Conservation (phyloP, 306 rosid species). For the Astragalus glycyphyllos region DNA sequence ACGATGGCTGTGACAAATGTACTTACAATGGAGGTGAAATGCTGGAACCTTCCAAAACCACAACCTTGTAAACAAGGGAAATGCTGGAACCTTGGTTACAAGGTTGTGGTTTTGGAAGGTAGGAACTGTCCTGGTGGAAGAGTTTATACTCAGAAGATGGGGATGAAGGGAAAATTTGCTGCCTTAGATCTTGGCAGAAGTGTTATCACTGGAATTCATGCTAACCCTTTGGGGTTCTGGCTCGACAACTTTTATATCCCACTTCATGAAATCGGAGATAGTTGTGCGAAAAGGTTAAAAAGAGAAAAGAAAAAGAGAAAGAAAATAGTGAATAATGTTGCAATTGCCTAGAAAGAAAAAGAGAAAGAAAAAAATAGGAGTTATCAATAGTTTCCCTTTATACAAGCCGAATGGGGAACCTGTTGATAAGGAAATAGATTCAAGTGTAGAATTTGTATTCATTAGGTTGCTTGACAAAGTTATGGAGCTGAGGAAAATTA, state of each 20-base stretch:
- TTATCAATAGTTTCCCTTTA: no score
- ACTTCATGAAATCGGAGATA: constrained; percentile 88
- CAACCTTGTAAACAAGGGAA: no score
- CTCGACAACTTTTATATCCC: constrained; percentile 93
- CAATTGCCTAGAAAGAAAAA: no score
- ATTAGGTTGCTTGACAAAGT: constrained; percentile 91
- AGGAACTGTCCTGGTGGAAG: constrained; percentile 92
- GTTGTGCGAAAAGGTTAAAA: constrained; percentile 67
- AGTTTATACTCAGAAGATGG: constrained; percentile 91
- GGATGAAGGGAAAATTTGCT: constrained; percentile 63
- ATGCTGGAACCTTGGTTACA: no score
- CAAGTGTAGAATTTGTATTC: constrained; percentile 70
- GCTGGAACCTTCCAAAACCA: no score
- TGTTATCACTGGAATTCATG: constrained; percentile 92
- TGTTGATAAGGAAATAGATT: no score
- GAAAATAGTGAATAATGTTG: no score
- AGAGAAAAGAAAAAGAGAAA: no score
- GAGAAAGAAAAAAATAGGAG: no score
- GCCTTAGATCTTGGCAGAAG: constrained; percentile 90
- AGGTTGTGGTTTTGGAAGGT: constrained; percentile 84
- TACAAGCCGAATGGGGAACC: no score
- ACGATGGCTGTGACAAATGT: no score
- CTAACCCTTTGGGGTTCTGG: constrained; percentile 94
- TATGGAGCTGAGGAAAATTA: constrained; percentile 82
- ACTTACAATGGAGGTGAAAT: no score